Conservation (phyloP, 306 rosid genomes). For the Acmispon strigosus region DNA sequence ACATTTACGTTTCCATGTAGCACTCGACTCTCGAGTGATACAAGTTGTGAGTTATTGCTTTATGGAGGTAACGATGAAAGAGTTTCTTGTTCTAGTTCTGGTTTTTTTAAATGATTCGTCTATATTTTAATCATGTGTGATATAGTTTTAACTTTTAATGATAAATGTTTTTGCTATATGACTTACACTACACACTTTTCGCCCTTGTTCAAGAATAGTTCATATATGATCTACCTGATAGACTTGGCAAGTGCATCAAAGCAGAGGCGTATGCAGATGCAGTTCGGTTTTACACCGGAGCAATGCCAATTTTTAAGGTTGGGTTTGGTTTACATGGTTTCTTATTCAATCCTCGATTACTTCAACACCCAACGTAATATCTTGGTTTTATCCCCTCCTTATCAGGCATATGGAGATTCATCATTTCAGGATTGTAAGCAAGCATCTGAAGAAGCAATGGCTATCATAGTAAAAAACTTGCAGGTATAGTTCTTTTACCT, state of each 20-base stretch:
- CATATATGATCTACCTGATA: constrained; percentile 89
- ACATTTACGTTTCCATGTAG: neutral
- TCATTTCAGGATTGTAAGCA: constrained; percentile 85
- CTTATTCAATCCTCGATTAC: constrained; percentile 18
- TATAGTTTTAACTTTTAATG: neutral
- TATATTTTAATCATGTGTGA: neutral
- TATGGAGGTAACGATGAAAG: neutral
- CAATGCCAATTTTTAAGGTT: constrained; percentile 93
- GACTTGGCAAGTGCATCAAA: constrained; percentile 85
- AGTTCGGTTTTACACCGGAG: constrained; percentile 82
- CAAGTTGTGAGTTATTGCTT: neutral
- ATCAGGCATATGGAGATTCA: constrained; percentile 83
- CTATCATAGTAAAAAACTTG: constrained; percentile 58
- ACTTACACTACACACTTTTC: constrained; percentile 14
- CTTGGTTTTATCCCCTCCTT: constrained; percentile 9
- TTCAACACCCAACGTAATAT: neutral
- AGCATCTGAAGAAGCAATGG: constrained; percentile 89
- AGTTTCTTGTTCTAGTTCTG: neutral
- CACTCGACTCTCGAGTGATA: neutral
- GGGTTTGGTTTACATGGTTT: constrained; percentile 8
- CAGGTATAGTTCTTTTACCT: constrained; percentile 47
- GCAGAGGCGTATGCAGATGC: constrained; percentile 89
- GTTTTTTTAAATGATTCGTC: neutral
- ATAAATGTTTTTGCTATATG: neutral
- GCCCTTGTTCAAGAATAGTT: constrained; percentile 54